Evolutionary conservation across 257 asterid genomes (phyloP).

Genomic region (Solanum chaucha): DNA sequence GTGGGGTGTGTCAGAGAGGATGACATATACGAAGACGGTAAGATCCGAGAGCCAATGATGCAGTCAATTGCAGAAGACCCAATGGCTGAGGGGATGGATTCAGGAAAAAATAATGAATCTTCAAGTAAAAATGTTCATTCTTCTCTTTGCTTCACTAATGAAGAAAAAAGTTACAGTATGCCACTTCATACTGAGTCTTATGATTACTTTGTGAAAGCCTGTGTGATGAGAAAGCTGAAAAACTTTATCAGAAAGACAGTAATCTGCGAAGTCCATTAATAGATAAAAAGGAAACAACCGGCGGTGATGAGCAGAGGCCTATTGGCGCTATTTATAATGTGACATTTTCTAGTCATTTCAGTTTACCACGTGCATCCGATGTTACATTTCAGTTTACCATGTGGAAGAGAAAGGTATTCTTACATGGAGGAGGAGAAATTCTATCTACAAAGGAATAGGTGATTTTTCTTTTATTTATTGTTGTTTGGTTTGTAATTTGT

Average conservation of each 20-base stretch:
- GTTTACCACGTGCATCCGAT: too few species aligned
- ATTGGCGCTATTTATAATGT: background rate
- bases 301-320: too few species aligned
- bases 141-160: background rate
- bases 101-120: conserved; percentile 2
- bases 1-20: conserved; percentile 34
- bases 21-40: conserved; percentile 61
- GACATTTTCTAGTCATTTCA: too few species aligned
- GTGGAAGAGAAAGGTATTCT: too few species aligned
- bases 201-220: conserved; percentile 12
- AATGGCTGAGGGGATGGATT: conserved; percentile 8
- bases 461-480: too few species aligned
- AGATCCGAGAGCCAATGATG: conserved; percentile 45
- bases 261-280: conserved; percentile 7
- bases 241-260: background rate
- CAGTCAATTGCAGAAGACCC: background rate
- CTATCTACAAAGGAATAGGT: too few species aligned
- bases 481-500: too few species aligned
- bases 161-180: background rate
- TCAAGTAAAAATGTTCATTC: conserved; percentile 10
- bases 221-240: conserved; percentile 21
- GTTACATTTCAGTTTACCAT: too few species aligned
- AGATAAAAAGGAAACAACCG: too few species aligned
- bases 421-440: too few species aligned
- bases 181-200: background rate